Base-by-base conservation (phyloP, 805 yeast species). In the Yamadazyma tumulicola region DNA sequence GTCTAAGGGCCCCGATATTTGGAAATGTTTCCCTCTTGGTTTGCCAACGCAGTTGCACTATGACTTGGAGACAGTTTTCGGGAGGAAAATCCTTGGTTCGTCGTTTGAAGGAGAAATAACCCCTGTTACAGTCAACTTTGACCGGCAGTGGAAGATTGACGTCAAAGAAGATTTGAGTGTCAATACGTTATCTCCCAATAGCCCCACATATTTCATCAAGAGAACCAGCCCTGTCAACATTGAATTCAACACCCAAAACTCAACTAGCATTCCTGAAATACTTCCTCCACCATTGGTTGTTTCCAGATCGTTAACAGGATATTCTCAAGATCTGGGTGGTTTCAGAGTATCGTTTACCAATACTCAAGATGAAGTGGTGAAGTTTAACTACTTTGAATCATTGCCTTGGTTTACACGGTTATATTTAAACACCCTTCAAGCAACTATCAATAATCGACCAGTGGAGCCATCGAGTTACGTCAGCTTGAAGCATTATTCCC, bases 321-420 rank as follows among this genome's bases (percentile, higher is more conserved):
- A 81, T 51, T 88, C 96, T 2, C 95, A 85, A 54, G 96, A 87
- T 51, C 72, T 77, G 40, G 97, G 97, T 38, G 96, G 96, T 0
- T 68, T 91, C 42, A 78, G 96, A 52, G 75, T 84, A 0, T 84
- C 79, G 8, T 73, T 91, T 48, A 63, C 64, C n/a, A 93, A 91
- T 53, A 85, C 87, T 1, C 61, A 77, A 0, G 46, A 61, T 5
- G 56, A 61, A 4, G 58, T 74, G 1, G 69, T 78, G 3, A 56
- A 58, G 2, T 65, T 89, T 29, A 59, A 77, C 1, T 84, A 85
- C 48, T 81, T 79, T 46, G 97, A 93, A 55, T 71, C 87, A 0
- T 64, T 88, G 19, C 98, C 98, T 0, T 93, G 97, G 97, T 93
- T 77, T 55, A 81, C 88, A 78, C 75, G 91, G 46, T 59, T 86